phyloP scores from a whole-genome alignment of 768 basidiomycete genomes.

The Cystofilobasidium bisporidii region DNA sequence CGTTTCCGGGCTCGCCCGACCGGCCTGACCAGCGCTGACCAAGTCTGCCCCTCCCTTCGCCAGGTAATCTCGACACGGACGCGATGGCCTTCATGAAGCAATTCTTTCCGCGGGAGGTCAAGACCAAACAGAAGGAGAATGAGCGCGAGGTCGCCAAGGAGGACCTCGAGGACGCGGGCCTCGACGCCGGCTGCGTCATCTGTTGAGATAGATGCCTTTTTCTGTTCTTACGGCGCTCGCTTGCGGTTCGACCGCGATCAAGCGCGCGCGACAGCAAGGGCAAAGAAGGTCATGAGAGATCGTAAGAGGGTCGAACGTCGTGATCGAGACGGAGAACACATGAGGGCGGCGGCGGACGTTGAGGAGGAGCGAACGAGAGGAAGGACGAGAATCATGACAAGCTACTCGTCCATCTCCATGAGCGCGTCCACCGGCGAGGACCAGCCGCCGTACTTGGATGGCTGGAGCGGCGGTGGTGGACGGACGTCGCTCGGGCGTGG shows the following conservation, averaged over 20 bases:
- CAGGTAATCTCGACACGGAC: constrained; percentile 36
- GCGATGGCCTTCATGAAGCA: constrained; percentile 62
- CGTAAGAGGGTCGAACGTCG: too few relatives aligned
- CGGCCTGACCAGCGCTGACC: too few relatives aligned
- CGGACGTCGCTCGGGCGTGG: constrained; percentile 59
- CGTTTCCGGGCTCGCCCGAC: too few relatives aligned
- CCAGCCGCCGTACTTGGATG: constrained; percentile 4
- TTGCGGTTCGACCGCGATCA: too few relatives aligned
- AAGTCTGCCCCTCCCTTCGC: background rate
- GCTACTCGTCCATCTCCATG: background rate
- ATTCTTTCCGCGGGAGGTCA: constrained; percentile 82
- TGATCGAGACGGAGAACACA: background rate
- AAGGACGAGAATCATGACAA: background rate
- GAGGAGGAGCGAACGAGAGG: background rate
- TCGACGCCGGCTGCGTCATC: constrained; percentile 13
- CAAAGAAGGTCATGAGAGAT: background rate
- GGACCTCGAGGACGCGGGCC: constrained; percentile 31
- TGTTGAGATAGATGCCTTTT: background rate
- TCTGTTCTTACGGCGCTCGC: too few relatives aligned
- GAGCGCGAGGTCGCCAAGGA: constrained; percentile 64
- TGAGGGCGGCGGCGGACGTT: too few relatives aligned
- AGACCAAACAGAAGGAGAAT: constrained; percentile 62
- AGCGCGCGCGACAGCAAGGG: too few relatives aligned
- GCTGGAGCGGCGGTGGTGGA: background rate
- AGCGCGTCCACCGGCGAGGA: background rate